phyloP scores from a whole-genome alignment of 192 early-diverging fungal species.

The Gonapodya sp. region DNA sequence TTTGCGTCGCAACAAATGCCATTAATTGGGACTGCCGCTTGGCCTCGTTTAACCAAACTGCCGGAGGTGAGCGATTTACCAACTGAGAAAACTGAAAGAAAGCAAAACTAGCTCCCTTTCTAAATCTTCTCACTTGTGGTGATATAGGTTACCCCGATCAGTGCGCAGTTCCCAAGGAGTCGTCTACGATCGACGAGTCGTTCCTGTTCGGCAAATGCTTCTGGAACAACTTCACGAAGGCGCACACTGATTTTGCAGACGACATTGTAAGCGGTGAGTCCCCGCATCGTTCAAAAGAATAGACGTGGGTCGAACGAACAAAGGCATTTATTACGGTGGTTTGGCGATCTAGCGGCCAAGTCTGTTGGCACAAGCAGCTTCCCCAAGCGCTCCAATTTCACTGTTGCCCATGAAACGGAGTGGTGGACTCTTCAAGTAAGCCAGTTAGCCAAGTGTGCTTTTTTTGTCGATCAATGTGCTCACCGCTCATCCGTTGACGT shows the following conservation, averaged over 20 bases:
- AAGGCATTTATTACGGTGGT: too few relatives aligned
- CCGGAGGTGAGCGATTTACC: neutral
- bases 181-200: neutral
- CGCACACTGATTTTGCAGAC: neutral
- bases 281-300: neutral
- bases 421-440: neutral
- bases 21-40: neutral
- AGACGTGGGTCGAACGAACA: too few relatives aligned
- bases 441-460: too few relatives aligned
- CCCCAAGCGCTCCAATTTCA: neutral
- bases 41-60: neutral
- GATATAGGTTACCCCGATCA: neutral
- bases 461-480: too few relatives aligned
- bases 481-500: too few relatives aligned
- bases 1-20: neutral
- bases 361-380: neutral
- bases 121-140: neutral
- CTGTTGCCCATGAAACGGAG: neutral
- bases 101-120: neutral
- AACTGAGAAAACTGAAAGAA: neutral
- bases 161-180: neutral
- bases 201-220: neutral
- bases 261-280: neutral
- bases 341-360: neutral
- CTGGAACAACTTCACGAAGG: neutral